Evolutionary conservation across 805 yeast species (phyloP).

Genomic region (Suhomyces canberraensis): DNA sequence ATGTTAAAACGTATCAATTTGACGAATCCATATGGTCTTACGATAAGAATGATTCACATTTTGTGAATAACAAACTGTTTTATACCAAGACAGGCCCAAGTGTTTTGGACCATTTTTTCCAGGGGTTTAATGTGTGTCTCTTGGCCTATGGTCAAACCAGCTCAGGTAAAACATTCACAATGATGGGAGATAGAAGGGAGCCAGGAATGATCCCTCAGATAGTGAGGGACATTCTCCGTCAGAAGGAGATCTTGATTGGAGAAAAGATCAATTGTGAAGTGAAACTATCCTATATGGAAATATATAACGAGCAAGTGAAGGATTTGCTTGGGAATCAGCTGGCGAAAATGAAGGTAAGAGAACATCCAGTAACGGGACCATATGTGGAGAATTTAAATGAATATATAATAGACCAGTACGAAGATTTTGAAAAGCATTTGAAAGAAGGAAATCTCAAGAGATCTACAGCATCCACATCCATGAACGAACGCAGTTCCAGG

Average conservation of each 20-base stretch:
- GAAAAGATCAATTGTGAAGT: conserved; percentile 38
- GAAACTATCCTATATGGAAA: conserved; percentile 63
- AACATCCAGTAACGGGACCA: conserved; percentile 63
- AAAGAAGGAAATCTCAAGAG: conserved; percentile 52
- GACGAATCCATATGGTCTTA: conserved; percentile 54
- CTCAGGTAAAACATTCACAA: conserved; percentile 41
- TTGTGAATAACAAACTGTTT: conserved; percentile 47
- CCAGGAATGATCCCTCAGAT: conserved; percentile 41
- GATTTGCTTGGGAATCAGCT: conserved; percentile 47
- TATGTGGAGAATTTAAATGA: conserved; percentile 68
- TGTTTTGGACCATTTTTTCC: conserved; percentile 47
- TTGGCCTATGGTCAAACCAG: conserved; percentile 45
- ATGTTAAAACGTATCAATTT: conserved; percentile 42
- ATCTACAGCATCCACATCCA: conserved; percentile 68
- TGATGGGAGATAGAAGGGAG: conserved; percentile 39
- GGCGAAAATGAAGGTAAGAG: conserved; percentile 52
- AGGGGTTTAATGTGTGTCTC: conserved; percentile 41
- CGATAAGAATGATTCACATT: conserved; percentile 27
- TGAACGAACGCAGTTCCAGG: conserved; percentile 72
- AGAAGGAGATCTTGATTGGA: conserved; percentile 33
- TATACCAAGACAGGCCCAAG: conserved; percentile 57
- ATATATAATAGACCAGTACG: conserved; percentile 43
- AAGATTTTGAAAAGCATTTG: conserved; percentile 48
- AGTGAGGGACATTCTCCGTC: conserved; percentile 50
- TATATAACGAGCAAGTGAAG: conserved; percentile 72